Evolutionary conservation across 805 yeast genomes (phyloP), one percentile per base, ranked within the genome.

Genomic region (Kluyveromyces wickerhamii): DNA sequence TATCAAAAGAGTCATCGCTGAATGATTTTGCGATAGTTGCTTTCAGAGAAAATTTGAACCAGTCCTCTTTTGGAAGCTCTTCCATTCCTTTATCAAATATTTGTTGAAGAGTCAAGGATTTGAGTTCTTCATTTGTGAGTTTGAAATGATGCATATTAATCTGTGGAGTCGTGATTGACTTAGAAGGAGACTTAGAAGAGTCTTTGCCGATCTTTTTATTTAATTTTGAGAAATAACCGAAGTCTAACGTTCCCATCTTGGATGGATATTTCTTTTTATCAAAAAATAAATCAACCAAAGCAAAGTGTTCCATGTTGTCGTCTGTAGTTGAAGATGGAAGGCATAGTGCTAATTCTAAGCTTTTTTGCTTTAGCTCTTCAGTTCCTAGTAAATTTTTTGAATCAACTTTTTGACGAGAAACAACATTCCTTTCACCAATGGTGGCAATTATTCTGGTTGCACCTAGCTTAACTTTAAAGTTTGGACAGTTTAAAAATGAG

Each of bases 21-120:
- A 83, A 86, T 0, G 94, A 75, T 55, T 85, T 86, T 1, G 87
- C 84, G 20, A 72, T 64, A 5, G 77, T 60, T 1, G 80, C 79
- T 28, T 69, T 71, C 24, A 79, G 55, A 1, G 78, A 70, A 46
- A 79, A 84, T 22, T 73, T 77, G 38, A 68, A 67, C 76, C 83
- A 75, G 23, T 60, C 65, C n/a, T 76, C 76, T 21, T 67, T 51
- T 3, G 95, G 94, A 13, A 81, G 54, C 8, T 57, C 57, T 23
- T 64, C 70, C 41, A 63, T 51, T 3, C 82, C 87, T 38, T 66
- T 72, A 35, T 79, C 83, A 47, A 66, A 77, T 13, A 82, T 67
- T 48, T 81, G 82, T 42, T 77, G 79, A 16, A 72, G 54, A 0
- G 79, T 59, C 14, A 71, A 50, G 35, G 70, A 70, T 14, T 68